These are phyloP conservation scores for Syncephalastrum racemosum DNA, from an alignment of 371 early-diverging fungal species.

Conservation along the genomic window DNA sequence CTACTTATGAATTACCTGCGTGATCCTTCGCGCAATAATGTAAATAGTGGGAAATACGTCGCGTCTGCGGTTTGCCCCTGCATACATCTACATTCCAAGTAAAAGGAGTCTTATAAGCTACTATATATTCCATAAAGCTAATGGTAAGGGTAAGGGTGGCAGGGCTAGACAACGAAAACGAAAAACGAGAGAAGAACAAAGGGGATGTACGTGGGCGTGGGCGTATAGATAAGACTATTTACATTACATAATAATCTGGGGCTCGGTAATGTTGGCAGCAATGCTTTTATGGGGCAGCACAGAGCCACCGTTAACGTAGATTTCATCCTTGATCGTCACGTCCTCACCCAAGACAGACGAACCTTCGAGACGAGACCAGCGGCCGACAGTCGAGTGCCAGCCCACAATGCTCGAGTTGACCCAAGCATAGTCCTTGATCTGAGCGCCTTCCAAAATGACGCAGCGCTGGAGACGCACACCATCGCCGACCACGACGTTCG, in stretches of 20 bases:
- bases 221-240: conserved; percentile 10
- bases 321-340: conserved; percentile 88
- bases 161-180: conserved; percentile 6
- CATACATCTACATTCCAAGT: too few relatives aligned
- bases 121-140: too few relatives aligned
- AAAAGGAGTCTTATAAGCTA: too few relatives aligned
- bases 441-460: conserved; percentile 86
- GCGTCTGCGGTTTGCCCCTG: too few relatives aligned
- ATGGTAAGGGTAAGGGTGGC: too few relatives aligned
- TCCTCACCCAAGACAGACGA: conserved; percentile 94
- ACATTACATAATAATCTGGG: conserved; percentile 90
- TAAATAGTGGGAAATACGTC: too few relatives aligned
- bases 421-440: conserved; percentile 89
- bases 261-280: conserved; percentile 84
- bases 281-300: conserved; percentile 94
- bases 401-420: conserved; percentile 94
- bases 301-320: conserved; percentile 92
- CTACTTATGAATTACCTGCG: too few relatives aligned
- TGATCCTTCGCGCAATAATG: too few relatives aligned
- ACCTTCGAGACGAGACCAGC: conserved; percentile 93
- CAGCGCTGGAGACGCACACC: conserved; percentile 92
- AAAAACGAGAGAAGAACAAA: background rate
- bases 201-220: background rate
- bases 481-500: conserved; percentile 91
- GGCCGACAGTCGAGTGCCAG: conserved; percentile 93